A percentile compares a stretch with the other conserved stretches of the same genome.
Conservation (phyloP, 2,329 filamentous ascomycete genomes). For the Xylariales sp. region DNA sequence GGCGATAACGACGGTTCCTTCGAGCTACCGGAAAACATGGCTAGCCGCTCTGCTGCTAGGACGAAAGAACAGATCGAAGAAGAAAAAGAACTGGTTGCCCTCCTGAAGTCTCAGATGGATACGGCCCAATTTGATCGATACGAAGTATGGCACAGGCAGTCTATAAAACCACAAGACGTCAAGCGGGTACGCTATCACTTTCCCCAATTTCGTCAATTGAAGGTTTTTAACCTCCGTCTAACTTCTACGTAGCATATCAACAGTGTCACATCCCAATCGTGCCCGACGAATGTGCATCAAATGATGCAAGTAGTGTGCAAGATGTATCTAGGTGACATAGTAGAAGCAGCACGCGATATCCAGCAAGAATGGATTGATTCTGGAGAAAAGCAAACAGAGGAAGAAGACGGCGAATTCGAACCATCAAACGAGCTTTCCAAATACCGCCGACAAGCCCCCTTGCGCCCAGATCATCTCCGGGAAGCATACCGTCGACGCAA, state of each 20-base stretch:
- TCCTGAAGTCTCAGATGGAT: constrained; percentile 74
- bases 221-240: constrained; percentile 12
- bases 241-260: constrained; percentile 71
- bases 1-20: constrained; percentile 66
- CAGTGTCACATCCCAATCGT: constrained; percentile 82
- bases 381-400: constrained; percentile 67
- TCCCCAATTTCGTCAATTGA: not conserved
- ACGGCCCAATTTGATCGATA: constrained; percentile 76
- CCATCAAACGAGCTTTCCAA: constrained; percentile 51
- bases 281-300: constrained; percentile 77
- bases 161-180: constrained; percentile 75
- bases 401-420: constrained; percentile 55
- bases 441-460: constrained; percentile 62
- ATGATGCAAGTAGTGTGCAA: constrained; percentile 83
- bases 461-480: constrained; percentile 79
- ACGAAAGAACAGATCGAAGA: constrained; percentile 76
- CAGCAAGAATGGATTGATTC: constrained; percentile 76
- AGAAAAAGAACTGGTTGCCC: constrained; percentile 66
- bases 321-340: constrained; percentile 79
- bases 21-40: constrained; percentile 63
- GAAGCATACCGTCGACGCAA: constrained; percentile 79
- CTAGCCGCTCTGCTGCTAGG: constrained; percentile 56
- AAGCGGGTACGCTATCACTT: constrained; percentile 64
- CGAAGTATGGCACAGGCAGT: constrained; percentile 76
- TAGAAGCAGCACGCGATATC: constrained; percentile 76